Evolutionary conservation across 371 early-diverging fungal genomes (phyloP).

Genomic region (Rhizopus stolonifer): DNA sequence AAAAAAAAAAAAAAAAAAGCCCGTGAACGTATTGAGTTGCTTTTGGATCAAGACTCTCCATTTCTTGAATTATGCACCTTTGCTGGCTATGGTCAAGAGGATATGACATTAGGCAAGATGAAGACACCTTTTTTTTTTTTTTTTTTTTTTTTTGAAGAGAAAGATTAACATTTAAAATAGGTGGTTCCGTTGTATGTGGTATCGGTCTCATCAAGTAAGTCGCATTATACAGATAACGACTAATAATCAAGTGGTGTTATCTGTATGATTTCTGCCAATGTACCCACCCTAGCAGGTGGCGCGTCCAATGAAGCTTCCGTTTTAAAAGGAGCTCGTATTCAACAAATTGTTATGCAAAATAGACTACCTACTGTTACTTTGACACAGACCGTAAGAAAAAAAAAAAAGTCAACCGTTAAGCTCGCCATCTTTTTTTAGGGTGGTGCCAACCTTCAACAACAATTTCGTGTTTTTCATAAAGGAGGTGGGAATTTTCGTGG

Average conservation of each 20-base stretch:
- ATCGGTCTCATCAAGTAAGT: constrained; percentile 72
- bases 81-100: constrained; percentile 71
- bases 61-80: constrained; percentile 71
- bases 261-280: constrained; percentile 65
- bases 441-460: constrained; percentile 75
- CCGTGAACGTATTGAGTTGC: constrained; percentile 66
- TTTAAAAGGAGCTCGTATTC: constrained; percentile 54
- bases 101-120: constrained; percentile 58
- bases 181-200: constrained; percentile 70
- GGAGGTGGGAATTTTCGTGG: constrained; percentile 73
- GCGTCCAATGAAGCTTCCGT: constrained; percentile 66
- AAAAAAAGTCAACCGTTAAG: not conserved
- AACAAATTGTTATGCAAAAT: constrained; percentile 62
- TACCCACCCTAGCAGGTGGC: constrained; percentile 70
- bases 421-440: constrained; percentile 60
- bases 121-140: not conserved
- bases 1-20: too few relatives aligned
- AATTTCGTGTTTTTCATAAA: constrained; percentile 71
- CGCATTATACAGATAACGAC: not conserved
- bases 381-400: constrained; percentile 54
- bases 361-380: constrained; percentile 61
- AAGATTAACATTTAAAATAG: constrained; percentile 7
- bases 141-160: too few relatives aligned
- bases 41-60: constrained; percentile 75
- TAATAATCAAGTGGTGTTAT: constrained; percentile 55